A percentile compares a stretch with the other conserved stretches of the same genome.
These are phyloP conservation scores for Aspergillus nidulans DNA, from an alignment of 495 filamentous ascomycete species.

Conservation along the genomic window DNA sequence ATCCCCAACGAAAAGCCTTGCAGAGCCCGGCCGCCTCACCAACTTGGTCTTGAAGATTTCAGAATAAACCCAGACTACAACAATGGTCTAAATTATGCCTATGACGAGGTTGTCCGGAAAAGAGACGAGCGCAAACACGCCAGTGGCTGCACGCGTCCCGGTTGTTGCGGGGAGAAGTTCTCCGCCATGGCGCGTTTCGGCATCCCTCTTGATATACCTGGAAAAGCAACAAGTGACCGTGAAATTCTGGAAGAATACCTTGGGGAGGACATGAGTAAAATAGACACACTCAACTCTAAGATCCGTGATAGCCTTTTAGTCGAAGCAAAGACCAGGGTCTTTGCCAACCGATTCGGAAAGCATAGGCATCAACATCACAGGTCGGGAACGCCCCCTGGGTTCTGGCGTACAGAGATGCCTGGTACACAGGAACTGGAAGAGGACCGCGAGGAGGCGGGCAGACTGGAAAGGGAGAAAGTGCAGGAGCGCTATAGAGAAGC, in stretches of 20 bases:
- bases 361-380: conserved; percentile 74
- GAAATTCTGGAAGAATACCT: conserved; percentile 61
- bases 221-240: conserved; percentile 41
- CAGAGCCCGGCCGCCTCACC: conserved; percentile 48
- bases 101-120: conserved; percentile 67
- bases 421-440: conserved; percentile 69
- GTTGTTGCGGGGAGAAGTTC: conserved; percentile 75
- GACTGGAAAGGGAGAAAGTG: conserved; percentile 56
- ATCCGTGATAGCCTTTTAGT: conserved; percentile 57
- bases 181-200: conserved; percentile 55
- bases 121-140: conserved; percentile 70
- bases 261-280: conserved; percentile 47
- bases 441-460: conserved; percentile 57
- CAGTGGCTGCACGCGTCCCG: conserved; percentile 68
- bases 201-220: conserved; percentile 19
- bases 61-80: conserved; percentile 75
- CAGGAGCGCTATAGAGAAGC: conserved; percentile 77
- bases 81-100: conserved; percentile 70
- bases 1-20: conserved; percentile 39
- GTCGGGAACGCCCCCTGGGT: conserved; percentile 70
- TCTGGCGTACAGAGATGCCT: conserved; percentile 87
- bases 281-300: conserved; percentile 41
- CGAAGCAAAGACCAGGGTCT: conserved; percentile 59
- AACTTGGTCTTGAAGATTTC: conserved; percentile 64
- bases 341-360: conserved; percentile 69